phyloP scores from a whole-genome alignment of 2,329 filamentous ascomycete genomes.

The Aspergillus sp. region DNA sequence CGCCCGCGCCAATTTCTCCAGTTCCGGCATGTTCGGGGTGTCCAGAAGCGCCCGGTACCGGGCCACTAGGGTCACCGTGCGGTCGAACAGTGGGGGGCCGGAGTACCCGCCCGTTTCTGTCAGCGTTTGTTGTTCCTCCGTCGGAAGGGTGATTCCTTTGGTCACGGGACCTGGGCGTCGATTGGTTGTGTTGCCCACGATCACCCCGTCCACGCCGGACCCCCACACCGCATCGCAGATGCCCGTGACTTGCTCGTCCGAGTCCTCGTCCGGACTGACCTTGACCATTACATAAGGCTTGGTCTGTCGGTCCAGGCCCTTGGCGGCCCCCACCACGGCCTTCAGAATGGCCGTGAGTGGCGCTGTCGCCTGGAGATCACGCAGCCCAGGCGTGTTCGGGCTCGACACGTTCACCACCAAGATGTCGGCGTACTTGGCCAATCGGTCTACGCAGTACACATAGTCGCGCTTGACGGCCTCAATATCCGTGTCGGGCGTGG shows the following conservation, averaged over 20 bases:
- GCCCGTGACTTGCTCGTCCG: constrained; percentile 71
- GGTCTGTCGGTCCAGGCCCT: constrained; percentile 57
- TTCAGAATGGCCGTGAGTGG: constrained; percentile 72
- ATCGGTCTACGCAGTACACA: constrained; percentile 74
- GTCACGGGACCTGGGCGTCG: constrained; percentile 64
- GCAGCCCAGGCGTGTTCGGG: constrained; percentile 87
- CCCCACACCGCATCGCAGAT: constrained; percentile 78
- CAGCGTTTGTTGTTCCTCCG: constrained; percentile 59
- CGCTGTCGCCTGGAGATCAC: constrained; percentile 75
- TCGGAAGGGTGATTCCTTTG: constrained; percentile 54
- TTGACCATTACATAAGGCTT: constrained; percentile 92
- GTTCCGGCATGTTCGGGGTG: constrained; percentile 29
- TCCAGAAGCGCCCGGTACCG: constrained; percentile 68
- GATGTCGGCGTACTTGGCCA: constrained; percentile 86
- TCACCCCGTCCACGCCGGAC: constrained; percentile 86
- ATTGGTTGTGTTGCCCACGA: constrained; percentile 96
- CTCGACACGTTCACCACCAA: constrained; percentile 97
- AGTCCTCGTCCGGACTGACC: constrained; percentile 91
- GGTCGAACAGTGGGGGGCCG: constrained; percentile 77
- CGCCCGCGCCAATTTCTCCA: constrained; percentile 6
- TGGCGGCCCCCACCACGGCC: constrained; percentile 73
- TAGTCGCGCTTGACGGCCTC: constrained; percentile 71
- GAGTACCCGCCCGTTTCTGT: constrained; percentile 81
- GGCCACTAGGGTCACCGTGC: constrained; percentile 68
- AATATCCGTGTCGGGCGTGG: constrained; percentile 75